phyloP scores from a whole-genome alignment of 495 filamentous ascomycete species.

The Lophiostoma macrostomum region DNA sequence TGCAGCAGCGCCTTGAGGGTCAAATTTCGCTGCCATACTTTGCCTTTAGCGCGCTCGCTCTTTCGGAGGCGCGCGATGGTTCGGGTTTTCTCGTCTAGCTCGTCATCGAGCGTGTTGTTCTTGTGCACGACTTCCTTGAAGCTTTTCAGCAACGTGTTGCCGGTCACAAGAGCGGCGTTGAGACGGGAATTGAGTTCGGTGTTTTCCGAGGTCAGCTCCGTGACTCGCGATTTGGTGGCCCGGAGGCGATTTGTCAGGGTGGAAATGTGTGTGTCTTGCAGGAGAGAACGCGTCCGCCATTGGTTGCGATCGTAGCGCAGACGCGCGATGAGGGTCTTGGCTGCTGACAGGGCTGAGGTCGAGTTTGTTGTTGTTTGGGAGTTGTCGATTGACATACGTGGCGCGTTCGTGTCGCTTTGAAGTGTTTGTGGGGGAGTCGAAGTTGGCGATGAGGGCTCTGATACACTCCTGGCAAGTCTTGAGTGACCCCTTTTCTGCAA shows the following conservation, averaged over 20 bases:
- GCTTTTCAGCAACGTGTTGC: neutral
- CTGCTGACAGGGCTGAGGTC: too few species aligned
- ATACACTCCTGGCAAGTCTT: too few species aligned
- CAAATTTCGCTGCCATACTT: constrained; percentile 8
- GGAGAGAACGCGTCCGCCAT: neutral
- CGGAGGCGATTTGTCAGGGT: neutral
- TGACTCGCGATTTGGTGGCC: neutral
- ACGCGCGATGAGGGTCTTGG: neutral
- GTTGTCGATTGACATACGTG: too few species aligned
- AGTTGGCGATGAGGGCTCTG: too few species aligned
- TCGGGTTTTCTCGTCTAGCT: neutral
- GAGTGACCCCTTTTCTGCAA: too few species aligned
- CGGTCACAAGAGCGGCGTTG: neutral
- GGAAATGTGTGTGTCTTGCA: neutral
- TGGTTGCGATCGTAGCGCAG: constrained; percentile 6
- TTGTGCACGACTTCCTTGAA: neutral
- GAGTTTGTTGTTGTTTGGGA: too few species aligned
- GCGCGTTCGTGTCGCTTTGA: too few species aligned
- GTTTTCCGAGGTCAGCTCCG: neutral
- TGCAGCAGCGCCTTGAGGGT: neutral
- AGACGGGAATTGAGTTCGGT: neutral
- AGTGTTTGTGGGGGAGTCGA: too few species aligned
- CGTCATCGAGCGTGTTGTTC: neutral
- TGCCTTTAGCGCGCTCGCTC: constrained; percentile 5
- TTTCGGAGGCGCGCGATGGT: constrained; percentile 1